Evolutionary conservation across 2,329 filamentous ascomycete genomes (phyloP), one percentile per base, ranked within the genome.

Genomic region (Bipolaris victoriae): DNA sequence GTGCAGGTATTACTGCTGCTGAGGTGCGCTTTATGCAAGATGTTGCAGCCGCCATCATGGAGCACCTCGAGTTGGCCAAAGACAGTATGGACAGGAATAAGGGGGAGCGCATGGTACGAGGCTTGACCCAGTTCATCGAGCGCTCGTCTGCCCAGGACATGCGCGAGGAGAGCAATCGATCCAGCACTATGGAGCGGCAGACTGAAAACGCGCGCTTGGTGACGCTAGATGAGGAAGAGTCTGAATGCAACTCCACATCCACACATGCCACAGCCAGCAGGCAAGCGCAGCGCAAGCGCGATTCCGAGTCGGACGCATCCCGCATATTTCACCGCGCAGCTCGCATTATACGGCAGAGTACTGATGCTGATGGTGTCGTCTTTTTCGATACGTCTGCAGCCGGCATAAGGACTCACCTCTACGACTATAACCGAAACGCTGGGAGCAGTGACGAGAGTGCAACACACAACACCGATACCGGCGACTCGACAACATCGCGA

Each of bases 261-360:
- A 47, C 59, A 1, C 54, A 57, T 18, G 52, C 49, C 15, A 40
- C 60, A 2, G 49, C 60, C 3, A 53, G 47, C 45, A 66, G 60
- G 40, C 62, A 64, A 33, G 56, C 64, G 26, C 65, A 66, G 37
- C 66, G 61, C 49, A 70, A 67, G 55, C 54, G 52, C 16, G 66
- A 72, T n/a, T 15, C 51, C 22, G 68, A 71, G 26, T 64, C 62
- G 5, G 68, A 67, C 49, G 61, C 59, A 24, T 63, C 62, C 29
- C 69, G 65, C n/a, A 69, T 75, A 35, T 76, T 74, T 41, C 71
- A 74, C 33, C 55, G 72, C n/a, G 74, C 74, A 9, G 73, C 73
- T 11, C 69, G 69, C 16, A 73, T 75, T 26, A 72, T 76, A 39
- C 70, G 71, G 7, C 66, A 76, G 35, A 72, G 67, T 3, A 72